phyloP scores from a whole-genome alignment of 2,329 filamentous ascomycete genomes.

The Nemania bipapillata region DNA sequence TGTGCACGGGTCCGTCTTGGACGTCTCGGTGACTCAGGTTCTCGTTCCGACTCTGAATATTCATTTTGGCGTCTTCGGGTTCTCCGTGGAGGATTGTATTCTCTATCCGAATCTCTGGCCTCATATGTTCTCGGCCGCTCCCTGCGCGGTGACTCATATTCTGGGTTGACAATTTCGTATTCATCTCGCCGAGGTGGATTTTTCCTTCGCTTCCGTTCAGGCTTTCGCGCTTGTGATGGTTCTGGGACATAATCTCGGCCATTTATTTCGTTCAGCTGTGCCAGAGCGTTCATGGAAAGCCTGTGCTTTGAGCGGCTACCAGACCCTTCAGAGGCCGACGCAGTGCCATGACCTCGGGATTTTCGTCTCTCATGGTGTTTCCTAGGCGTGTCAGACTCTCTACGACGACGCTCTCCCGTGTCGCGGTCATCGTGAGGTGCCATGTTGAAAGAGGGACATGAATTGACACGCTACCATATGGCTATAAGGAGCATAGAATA shows the following conservation, averaged over 20 bases:
- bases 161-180: slow-evolving; percentile 43
- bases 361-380: slow-evolving; percentile 54
- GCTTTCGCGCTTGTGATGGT: slow-evolving; percentile 56
- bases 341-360: slow-evolving; percentile 50
- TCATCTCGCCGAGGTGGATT: slow-evolving; percentile 49
- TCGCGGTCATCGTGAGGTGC: slow-evolving; percentile 49
- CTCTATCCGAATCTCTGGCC: slow-evolving; percentile 41
- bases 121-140: slow-evolving; percentile 37
- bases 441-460: slow-evolving; percentile 43
- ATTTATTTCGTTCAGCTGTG: slow-evolving; percentile 72
- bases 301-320: slow-evolving; percentile 45
- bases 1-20: slow-evolving; percentile 38
- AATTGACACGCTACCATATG: slow-evolving; percentile 13
- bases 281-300: slow-evolving; percentile 68
- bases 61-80: slow-evolving; percentile 40
- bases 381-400: slow-evolving; percentile 46
- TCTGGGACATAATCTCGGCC: slow-evolving; percentile 51
- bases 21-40: slow-evolving; percentile 39
- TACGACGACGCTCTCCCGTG: slow-evolving; percentile 42
- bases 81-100: slow-evolving; percentile 40
- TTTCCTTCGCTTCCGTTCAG: slow-evolving; percentile 54
- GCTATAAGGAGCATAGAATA: slow-evolving; percentile 12
- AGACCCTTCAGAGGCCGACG: slow-evolving; percentile 53
- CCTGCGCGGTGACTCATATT: slow-evolving; percentile 49
- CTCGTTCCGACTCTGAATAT: slow-evolving; percentile 42